Evolutionary conservation across 2,329 filamentous ascomycete species (phyloP).

Genomic region (Aspergillus brunneoviolaceus): DNA sequence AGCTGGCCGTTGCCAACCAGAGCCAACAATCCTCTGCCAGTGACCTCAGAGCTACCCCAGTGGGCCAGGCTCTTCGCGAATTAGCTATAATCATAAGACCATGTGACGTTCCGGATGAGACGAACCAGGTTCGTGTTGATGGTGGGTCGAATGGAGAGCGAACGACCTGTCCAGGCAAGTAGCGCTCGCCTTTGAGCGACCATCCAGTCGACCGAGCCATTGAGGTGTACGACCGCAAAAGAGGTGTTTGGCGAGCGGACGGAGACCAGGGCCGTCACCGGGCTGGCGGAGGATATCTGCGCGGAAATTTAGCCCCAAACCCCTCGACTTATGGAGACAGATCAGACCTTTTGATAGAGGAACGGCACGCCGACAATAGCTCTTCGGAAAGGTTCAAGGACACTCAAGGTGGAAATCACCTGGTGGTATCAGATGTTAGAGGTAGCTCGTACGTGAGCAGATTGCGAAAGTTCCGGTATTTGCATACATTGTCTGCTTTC

Average conservation of each 20-base stretch:
- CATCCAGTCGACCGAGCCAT: conserved; percentile 95
- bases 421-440: conserved; percentile 36
- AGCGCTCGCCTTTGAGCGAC: conserved; percentile 82
- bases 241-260: conserved; percentile 84
- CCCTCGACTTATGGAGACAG: background rate
- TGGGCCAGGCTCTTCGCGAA: conserved; percentile 65
- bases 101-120: background rate
- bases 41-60: conserved; percentile 88
- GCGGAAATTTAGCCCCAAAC: conserved; percentile 7
- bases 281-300: conserved; percentile 78
- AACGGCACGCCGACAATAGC: conserved; percentile 85
- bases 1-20: conserved; percentile 84
- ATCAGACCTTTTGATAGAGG: conserved; percentile 71
- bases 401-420: conserved; percentile 84
- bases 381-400: conserved; percentile 80
- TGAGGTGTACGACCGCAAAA: conserved; percentile 82
- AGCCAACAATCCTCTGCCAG: conserved; percentile 81
- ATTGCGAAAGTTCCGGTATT: background rate
- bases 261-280: conserved; percentile 83
- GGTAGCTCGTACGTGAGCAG: background rate
- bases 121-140: conserved; percentile 69
- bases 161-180: conserved; percentile 95
- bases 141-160: conserved; percentile 71
- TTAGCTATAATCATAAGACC: conserved; percentile 34
- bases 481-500: conserved; percentile 81